A percentile compares a stretch with the other conserved stretches of the same genome.
Conservation (phyloP, 805 yeast species). For the Ogataea minuta region DNA sequence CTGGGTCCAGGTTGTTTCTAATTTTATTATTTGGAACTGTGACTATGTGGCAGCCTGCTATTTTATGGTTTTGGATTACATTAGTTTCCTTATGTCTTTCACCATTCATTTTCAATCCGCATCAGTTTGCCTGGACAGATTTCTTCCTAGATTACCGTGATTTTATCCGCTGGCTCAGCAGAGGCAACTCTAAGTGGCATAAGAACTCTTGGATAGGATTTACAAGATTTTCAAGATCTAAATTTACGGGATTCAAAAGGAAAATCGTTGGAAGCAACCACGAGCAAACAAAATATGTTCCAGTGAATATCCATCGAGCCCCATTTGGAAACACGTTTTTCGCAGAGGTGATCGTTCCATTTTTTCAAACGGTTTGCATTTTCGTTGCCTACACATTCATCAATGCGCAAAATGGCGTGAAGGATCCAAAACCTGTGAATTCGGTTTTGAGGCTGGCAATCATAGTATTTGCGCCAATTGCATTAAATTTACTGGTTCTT, state of each 20-base stretch:
- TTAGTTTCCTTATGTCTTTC: conserved; percentile 44
- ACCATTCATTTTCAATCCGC: conserved; percentile 54
- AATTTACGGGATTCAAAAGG: conserved; percentile 88
- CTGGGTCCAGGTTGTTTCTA: conserved; percentile 68
- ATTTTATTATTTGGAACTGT: conserved; percentile 72
- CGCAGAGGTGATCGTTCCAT: conserved; percentile 76
- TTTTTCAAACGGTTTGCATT: conserved; percentile 64
- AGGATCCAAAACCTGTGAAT: conserved; percentile 46
- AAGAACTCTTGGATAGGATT: conserved; percentile 77
- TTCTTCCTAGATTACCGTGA: conserved; percentile 50
- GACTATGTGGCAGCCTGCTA: conserved; percentile 77
- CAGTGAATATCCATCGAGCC: conserved; percentile 62
- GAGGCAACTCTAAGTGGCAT: conserved; percentile 71
- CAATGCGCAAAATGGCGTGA: conserved; percentile 85
- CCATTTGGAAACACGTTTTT: conserved; percentile 73
- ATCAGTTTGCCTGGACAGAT: conserved; percentile 47
- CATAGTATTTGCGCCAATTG: conserved; percentile 48
- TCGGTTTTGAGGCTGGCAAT: conserved; percentile 62
- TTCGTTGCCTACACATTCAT: conserved; percentile 75
- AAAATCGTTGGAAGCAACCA: conserved; percentile 37
- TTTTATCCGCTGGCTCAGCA: conserved; percentile 67
- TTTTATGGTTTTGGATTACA: conserved; percentile 59
- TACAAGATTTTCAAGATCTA: conserved; percentile 75
- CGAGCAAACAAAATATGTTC: conserved; percentile 39
- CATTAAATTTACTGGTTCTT: conserved; percentile 37